Base-by-base conservation (phyloP, 257 asterid species). In the Fraxinus cuspidata region DNA sequence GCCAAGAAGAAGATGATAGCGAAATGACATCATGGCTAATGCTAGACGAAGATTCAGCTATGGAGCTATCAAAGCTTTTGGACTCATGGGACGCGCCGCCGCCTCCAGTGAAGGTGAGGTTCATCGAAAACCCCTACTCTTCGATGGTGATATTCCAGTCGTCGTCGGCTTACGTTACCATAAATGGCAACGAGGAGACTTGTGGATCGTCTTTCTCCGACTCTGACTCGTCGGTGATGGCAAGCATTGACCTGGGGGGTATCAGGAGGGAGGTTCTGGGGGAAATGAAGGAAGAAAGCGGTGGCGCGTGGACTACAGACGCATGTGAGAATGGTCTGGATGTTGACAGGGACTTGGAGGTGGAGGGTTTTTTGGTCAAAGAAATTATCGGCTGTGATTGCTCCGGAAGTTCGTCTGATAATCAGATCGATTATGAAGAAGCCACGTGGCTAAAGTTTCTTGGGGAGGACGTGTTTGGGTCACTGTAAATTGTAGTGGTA, bases 121-220 rank as follows among this genome's bases (percentile, higher is more conserved):
- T 91, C 89, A 83, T 79, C 79, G 91, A 88, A 18, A 80, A 88
- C 34, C 94, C 92, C 0, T 91, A 89, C 86, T 66, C 77, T 0
- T 69, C 91, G 38, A 74, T 86, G 72, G 70, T 81, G 78, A 64
- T 87, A 3, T 79, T 86, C 74, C 94, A 88, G 84, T 81, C 91
- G 0, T 88, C 89, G n/a, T 73, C 94, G 75, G 89, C 82, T 37
- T 89, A 84, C 87, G 86, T 91, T 76, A 91, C 96, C 11, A 91
- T 91, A 67, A 84, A 91, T 80, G 90, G 91, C 0, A 91, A 91
- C 82, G 96, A 91, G 84, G 94, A 86, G 86, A 82, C 89, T 0
- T 91, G 96, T 78, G 96, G 96, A 29, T 89, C 96, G n/a, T 89
- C 96, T n/a, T 91, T 88, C 79, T 88, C 92, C 32, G 89, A 86